phyloP scores from a whole-genome alignment of 768 basidiomycete species.

The Auriscalpium vulgare region DNA sequence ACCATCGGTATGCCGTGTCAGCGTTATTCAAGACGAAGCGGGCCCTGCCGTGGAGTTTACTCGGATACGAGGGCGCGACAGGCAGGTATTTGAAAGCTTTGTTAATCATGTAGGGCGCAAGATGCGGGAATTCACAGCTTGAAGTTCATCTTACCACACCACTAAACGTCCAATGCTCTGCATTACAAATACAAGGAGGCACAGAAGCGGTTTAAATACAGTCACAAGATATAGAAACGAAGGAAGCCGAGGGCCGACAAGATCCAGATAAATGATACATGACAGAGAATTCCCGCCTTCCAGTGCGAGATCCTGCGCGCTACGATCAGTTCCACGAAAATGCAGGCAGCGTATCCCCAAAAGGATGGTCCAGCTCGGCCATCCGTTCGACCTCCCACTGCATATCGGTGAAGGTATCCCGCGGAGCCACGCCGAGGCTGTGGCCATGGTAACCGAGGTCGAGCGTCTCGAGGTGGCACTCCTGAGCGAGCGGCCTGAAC shows the following conservation, averaged over 20 bases:
- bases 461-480: background rate
- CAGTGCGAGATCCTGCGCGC: no score
- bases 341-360: background rate
- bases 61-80: conserved; percentile 57
- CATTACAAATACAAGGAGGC: no score
- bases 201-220: no score
- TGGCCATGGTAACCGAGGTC: background rate
- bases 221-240: no score
- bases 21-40: conserved; percentile 7
- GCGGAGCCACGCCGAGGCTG: background rate
- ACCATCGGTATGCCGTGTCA: conserved; percentile 20
- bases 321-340: no score
- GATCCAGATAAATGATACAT: no score
- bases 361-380: background rate
- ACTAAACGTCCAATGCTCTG: no score
- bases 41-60: conserved; percentile 34
- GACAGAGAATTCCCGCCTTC: no score
- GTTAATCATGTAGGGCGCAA: conserved; percentile 56
- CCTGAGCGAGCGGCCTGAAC: background rate
- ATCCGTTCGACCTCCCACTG: background rate
- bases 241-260: no score
- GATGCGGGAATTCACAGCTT: conserved; percentile 16
- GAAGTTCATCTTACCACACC: no score
- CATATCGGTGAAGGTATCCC: background rate
- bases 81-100: conserved; percentile 58